Base-by-base conservation (phyloP, 2,329 filamentous ascomycete species). In the Nothophaeocryptopus gaeumannii region DNA sequence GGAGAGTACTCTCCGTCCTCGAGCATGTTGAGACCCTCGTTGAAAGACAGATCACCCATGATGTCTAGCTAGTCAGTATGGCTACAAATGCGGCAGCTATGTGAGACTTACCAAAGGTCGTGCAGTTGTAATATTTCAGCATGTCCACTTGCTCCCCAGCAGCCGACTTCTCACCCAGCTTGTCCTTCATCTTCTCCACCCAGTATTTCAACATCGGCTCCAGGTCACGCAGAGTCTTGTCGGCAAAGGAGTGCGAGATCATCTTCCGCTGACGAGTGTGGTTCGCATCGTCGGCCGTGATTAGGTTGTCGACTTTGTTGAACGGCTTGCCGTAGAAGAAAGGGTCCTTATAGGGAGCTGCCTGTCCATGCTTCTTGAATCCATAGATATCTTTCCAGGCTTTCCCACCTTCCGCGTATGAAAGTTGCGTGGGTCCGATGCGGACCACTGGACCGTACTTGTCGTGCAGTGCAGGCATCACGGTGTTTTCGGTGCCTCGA, bases 361-460 rank as follows among this genome's bases (percentile, higher is more conserved):
- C 15, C 31, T 58, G 45, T 1, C 55, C 53, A 8, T 44, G 16
- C 20, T 59, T 61, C 32, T 52, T 54, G 53, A 59, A 59, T 14
- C 64, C 65, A 42, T 67, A 60, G 26, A 67, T 49, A 11, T 61
- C 57, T 39, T 61, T 58, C 53, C 55, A 65, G 2, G 59, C 55
- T 29, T 58, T 26, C 14, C 52, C 53, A 4, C 57, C 59, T 14
- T 45, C 39, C 41, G 60, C 64, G 55, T 68, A 71, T 13, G 64
- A 69, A 3, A 76, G 56, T 20, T 72, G 63, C 33, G 67, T 65
- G 0, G 74, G 74, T 0, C 64, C 61, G 11, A 72, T 65, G 1
- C 73, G 66, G 13, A 75, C 69, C 2, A 72, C 59, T 3, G 60
- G 54, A 1, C 70, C 72, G 51, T 73, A 71, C 36, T 63, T 51